phyloP scores from a whole-genome alignment of 2,329 filamentous ascomycete genomes.

The Aschersonia sp. region DNA sequence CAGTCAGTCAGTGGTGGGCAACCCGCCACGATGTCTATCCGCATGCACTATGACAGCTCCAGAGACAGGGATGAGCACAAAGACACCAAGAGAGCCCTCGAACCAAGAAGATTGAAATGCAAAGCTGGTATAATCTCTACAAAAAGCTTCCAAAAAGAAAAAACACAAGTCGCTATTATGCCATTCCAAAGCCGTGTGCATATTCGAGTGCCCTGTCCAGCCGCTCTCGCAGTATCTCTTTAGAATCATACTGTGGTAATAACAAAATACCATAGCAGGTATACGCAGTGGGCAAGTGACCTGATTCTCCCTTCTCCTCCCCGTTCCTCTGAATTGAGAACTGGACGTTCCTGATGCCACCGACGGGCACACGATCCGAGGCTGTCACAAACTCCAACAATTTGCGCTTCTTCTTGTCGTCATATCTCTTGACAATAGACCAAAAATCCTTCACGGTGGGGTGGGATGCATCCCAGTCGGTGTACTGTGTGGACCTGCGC shows the following conservation, averaged over 20 bases:
- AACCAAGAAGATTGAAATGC: no score
- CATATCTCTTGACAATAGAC: constrained; percentile 57
- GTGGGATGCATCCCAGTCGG: constrained; percentile 61
- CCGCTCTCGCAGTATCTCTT: constrained; percentile 56
- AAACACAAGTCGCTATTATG: constrained; percentile 23
- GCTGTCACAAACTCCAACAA: constrained; percentile 92
- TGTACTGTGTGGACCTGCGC: constrained; percentile 58
- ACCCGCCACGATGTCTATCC: no score
- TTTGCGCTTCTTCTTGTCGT: constrained; percentile 54
- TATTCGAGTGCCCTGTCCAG: constrained; percentile 79
- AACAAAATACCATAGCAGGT: constrained; percentile 88
- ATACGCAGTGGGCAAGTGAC: constrained; percentile 66
- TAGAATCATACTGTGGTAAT: constrained; percentile 66
- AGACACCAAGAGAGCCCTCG: no score
- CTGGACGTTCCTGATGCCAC: constrained; percentile 65
- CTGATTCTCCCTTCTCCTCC: constrained; percentile 36
- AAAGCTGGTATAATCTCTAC: no score
- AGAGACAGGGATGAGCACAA: no score
- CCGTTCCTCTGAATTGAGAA: constrained; percentile 75
- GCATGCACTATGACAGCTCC: no score
- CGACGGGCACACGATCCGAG: constrained; percentile 77
- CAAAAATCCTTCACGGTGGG: constrained; percentile 69
- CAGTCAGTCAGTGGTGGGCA: no score
- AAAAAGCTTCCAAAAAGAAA: neutral
- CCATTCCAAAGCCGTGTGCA: constrained; percentile 76